Conservation (phyloP, 1,284 basidiomycete genomes). For the Taiwanofungus camphoratus region DNA sequence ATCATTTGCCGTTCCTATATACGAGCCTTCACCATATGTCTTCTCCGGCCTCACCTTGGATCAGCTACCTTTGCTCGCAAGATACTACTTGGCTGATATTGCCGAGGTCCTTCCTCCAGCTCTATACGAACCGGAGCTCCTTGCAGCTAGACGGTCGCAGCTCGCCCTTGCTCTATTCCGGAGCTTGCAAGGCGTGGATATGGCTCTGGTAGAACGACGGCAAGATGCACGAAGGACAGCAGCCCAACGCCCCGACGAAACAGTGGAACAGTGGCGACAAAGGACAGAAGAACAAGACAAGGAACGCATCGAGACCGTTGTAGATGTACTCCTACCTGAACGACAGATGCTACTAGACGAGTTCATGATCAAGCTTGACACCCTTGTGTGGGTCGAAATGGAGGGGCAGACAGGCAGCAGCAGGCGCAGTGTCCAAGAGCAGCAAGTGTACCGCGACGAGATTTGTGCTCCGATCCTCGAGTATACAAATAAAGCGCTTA, state of each 20-base stretch:
- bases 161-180: not conserved
- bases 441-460: constrained; percentile 4
- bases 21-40: constrained; percentile 4
- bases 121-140: not conserved
- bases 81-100: constrained; percentile 3
- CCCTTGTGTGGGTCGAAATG: constrained; percentile 6
- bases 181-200: not conserved
- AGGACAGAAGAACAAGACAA: not conserved
- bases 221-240: not conserved
- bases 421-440: not conserved
- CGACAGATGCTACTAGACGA: not conserved
- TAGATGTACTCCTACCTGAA: constrained; percentile 1
- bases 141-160: not conserved
- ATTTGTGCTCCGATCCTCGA: not conserved
- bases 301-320: not conserved
- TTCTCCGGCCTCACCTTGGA: constrained; percentile 7
- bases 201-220: not conserved
- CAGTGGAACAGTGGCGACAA: not conserved
- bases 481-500: not conserved
- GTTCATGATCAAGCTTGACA: constrained; percentile 2
- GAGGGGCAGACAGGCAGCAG: not conserved
- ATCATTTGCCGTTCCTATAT: not conserved
- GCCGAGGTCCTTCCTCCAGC: constrained; percentile 1
- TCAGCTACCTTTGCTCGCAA: constrained; percentile 6
- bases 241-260: not conserved